Conservation (phyloP, 768 basidiomycete genomes). For the Boletus sensibilis region DNA sequence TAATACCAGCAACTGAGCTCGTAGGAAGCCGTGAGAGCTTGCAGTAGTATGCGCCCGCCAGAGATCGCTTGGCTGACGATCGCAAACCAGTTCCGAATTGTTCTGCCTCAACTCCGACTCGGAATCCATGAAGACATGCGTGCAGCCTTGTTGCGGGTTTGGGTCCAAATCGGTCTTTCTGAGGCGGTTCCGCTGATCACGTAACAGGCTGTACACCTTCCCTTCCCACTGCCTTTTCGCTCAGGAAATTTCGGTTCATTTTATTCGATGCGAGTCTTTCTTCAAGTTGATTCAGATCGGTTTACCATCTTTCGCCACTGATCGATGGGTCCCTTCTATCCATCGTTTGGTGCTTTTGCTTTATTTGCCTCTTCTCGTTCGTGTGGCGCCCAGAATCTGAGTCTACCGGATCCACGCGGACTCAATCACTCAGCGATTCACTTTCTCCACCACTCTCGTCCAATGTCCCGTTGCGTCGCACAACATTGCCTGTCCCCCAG, state of each 20-base stretch:
- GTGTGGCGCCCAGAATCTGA: conserved; percentile 22
- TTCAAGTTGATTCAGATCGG: conserved; percentile 17
- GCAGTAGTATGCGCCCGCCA: background rate
- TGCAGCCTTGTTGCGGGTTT: conserved; percentile 1
- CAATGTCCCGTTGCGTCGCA: conserved; percentile 3
- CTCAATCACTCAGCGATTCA: conserved; percentile 29
- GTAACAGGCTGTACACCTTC: conserved; percentile 27
- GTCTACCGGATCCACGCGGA: conserved; percentile 24
- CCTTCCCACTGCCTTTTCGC: conserved; percentile 20
- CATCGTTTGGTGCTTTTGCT: conserved; percentile 8
- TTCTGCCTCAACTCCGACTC: background rate
- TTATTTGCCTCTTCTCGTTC: conserved; percentile 12
- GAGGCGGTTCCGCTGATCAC: conserved; percentile 30
- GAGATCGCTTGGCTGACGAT: conserved; percentile 1
- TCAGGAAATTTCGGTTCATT: conserved; percentile 17
- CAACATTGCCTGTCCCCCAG: conserved; percentile 8
- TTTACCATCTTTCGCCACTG: conserved; percentile 13
- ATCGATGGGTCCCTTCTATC: conserved; percentile 15
- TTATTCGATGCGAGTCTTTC: conserved; percentile 17
- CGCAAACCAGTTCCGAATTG: background rate
- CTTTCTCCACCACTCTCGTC: conserved; percentile 8
- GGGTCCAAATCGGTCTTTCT: conserved; percentile 16
- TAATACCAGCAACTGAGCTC: conserved; percentile 8
- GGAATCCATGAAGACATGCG: background rate
- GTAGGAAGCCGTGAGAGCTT: conserved; percentile 5